Evolutionary conservation across 208 protist species (phyloP).

Genomic region (Leishmania mexicana): DNA sequence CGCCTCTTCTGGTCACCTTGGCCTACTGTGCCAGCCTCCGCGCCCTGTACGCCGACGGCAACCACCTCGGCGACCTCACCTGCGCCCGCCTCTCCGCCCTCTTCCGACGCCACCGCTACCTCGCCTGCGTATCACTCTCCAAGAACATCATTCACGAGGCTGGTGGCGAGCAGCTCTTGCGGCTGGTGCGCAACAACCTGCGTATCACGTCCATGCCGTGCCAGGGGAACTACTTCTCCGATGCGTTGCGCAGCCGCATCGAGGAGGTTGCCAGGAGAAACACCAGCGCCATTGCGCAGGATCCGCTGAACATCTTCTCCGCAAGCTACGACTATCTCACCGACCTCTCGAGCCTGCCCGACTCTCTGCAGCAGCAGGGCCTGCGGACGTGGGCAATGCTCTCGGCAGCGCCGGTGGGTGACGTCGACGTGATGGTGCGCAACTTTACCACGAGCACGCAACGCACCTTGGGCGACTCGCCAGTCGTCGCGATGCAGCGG

Average conservation of each 20-base stretch:
- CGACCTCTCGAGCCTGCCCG: conserved; percentile 48
- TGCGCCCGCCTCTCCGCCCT: conserved; percentile 66
- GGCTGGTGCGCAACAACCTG: conserved; percentile 68
- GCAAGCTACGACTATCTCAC: conserved; percentile 55
- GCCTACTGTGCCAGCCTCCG: conserved; percentile 66
- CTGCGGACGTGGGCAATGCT: conserved; percentile 84
- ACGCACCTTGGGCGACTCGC: conserved; percentile 38
- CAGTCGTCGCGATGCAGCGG: conserved; percentile 31
- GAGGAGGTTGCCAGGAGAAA: conserved; percentile 36
- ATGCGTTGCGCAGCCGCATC: conserved; percentile 49
- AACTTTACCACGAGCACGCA: conserved; percentile 64
- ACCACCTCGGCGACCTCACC: conserved; percentile 65
- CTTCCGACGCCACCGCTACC: conserved; percentile 64
- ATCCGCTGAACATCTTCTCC: conserved; percentile 76
- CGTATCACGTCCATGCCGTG: conserved; percentile 48
- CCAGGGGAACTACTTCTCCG: conserved; percentile 59
- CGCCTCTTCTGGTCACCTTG: conserved; percentile 72
- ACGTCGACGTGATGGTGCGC: conserved; percentile 67
- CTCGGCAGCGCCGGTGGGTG: conserved; percentile 52
- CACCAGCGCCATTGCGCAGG: conserved; percentile 34
- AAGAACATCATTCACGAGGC: conserved; percentile 77
- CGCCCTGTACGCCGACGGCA: conserved; percentile 58
- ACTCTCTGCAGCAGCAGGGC: conserved; percentile 50
- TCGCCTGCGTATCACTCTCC: conserved; percentile 48
- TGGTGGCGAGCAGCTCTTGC: conserved; percentile 74